Base-by-base conservation (phyloP, 345 rosid species). In the Eucalyptus urophylla region DNA sequence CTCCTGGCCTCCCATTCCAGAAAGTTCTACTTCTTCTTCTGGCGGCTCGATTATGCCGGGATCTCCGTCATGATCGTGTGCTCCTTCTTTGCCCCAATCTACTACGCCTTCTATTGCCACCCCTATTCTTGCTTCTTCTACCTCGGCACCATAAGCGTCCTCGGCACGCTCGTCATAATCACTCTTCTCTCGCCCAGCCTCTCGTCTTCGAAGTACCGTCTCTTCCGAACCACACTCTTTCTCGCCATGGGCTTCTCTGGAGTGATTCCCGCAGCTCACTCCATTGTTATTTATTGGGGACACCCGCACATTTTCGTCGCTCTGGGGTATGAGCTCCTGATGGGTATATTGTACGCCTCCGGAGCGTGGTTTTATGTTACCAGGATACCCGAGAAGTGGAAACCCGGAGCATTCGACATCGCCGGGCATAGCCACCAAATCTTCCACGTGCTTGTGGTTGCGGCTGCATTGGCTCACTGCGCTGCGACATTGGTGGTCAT, bases 401-500 rank as follows among this genome's bases (percentile, higher is more conserved):
- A 94, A 90, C 99, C 99, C 0, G 98, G 99, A 3, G 94, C 96
- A n/a, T 98, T 98, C 25, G 99, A 98, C 87, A 94, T 96, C 58
- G 98, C 95, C 40, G 99, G 99, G 76, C 99, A 98, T 86, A 98
- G 98, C 88, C 99, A 98, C 87, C 99, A 97, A 93, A 96, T 98
- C 80, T 98, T 97, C 91, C 99, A 98, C 60, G 96, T 97, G 89
- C 94, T 96, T 90, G 99, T 97, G 87, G 99, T 98, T 56, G 93
- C 94, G 10, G 99, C 94, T 43, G 98, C 99, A 9, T 94, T 98
- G 88, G 94, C 99, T 85, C 99, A 98, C 91, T 62, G 94, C 87
- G 97, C 93, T 54, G 98, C 99, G 81, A 95, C 97, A 7, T 92
- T 97, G 49, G 92, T 94, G 11, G 94, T 97, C 89, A 88, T 96